Base-by-base conservation (phyloP, 768 basidiomycete species). In the Candolleomyces aberdarensis region DNA sequence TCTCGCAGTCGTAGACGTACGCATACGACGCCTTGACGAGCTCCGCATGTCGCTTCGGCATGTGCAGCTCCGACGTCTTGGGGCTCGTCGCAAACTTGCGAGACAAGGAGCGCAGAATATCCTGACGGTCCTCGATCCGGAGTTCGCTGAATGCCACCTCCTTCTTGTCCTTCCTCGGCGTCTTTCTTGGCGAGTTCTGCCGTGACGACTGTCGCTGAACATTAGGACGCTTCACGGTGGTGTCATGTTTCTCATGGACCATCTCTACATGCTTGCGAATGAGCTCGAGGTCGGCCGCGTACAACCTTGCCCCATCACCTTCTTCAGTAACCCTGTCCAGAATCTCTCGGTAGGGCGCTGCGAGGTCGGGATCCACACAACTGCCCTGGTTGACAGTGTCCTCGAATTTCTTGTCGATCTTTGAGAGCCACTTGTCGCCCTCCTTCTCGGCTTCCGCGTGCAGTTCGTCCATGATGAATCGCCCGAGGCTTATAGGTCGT, bases 11-110 rank as follows among this genome's bases (percentile, higher is more conserved):
- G 56, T 74, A 74, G 10, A 68, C 44, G 65, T 86, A 87, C 0
- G 84, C 85, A 65, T 80, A 87, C 14, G 86, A 86, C 3, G 85
- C 85, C 62, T 77, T 78, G 52, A 85, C 60, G 3, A 73, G 67
- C 14, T 67, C 64, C 3, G 81, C 60, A 26, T 75, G 69, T 36
- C 73, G 67, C 17, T 70, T 66, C 11, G 75, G 63, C 56, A 76
- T 74, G 58, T 69, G 68, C 63, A 74, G 63, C 57, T 65, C 65
- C 22, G 26, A 63, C 14, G 65, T 62, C 10, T 57, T 50, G 39
- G 74, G 71, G 17, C 36, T 65, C 26, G 69, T 64, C 6, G 73
- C 72, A 64, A 85, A 86, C 47, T 72, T 60, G 56, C 68, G 71
- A 4, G 86, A 85, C 29, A 81, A 64, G 22, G 67, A 64, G 8